These are phyloP conservation scores for Nemophila menziesii DNA, from an alignment of 257 asterid species.

Conservation along the genomic window DNA sequence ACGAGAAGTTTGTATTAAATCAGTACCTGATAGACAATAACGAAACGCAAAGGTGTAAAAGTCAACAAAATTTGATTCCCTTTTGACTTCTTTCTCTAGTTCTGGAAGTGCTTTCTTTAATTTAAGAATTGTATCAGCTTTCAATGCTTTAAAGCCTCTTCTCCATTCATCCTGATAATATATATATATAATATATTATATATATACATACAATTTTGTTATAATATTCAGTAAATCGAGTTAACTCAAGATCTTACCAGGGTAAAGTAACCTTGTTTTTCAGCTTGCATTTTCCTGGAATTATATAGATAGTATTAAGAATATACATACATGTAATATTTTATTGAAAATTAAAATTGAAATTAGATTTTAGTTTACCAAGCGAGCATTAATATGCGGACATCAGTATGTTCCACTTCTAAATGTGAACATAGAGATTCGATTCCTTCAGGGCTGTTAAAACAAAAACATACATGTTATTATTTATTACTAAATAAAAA, in stretches of 20 bases:
- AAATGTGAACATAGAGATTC: slow-evolving; percentile 73
- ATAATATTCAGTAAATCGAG: too few relatives aligned
- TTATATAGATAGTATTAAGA: slow-evolving; percentile 6
- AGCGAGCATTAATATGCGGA: slow-evolving; percentile 78
- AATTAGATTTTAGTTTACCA: slow-evolving; percentile 38
- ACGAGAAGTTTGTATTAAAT: background rate
- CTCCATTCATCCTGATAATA: slow-evolving; percentile 71
- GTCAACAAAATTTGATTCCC: slow-evolving; percentile 39
- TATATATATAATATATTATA: background rate
- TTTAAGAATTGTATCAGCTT: slow-evolving; percentile 52
- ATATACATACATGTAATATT: slow-evolving; percentile 6
- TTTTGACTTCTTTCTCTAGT: slow-evolving; percentile 62
- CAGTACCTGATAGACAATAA: slow-evolving; percentile 61
- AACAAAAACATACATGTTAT: slow-evolving; percentile 8
- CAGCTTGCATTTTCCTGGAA: slow-evolving; percentile 84
- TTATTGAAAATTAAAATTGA: slow-evolving; percentile 1
- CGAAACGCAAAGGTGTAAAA: slow-evolving; percentile 56
- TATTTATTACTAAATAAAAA: background rate
- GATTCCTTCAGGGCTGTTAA: slow-evolving; percentile 67
- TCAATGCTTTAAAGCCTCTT: slow-evolving; percentile 64
- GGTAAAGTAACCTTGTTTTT: slow-evolving; percentile 78
- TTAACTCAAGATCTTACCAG: slow-evolving; percentile 27
- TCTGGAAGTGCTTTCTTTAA: slow-evolving; percentile 73
- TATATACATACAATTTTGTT: background rate
- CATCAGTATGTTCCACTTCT: slow-evolving; percentile 71